These are phyloP conservation scores for Chrysosporium queenslandicum DNA, from an alignment of 2,329 filamentous ascomycete species.

Conservation along the genomic window DNA sequence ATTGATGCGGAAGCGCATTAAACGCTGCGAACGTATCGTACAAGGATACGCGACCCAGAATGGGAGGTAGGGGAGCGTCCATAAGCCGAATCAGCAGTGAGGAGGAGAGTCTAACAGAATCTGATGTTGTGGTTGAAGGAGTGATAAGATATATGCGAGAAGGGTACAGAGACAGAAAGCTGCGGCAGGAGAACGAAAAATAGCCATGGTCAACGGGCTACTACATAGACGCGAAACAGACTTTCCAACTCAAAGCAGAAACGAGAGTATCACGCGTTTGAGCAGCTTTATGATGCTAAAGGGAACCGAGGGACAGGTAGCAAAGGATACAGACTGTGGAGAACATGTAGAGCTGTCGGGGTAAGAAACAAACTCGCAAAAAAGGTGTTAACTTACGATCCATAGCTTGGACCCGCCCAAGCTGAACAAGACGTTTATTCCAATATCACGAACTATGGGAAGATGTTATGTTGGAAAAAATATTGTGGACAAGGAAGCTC, in stretches of 20 bases:
- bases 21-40: constrained; percentile 17
- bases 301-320: not conserved
- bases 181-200: not conserved
- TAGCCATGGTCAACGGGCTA: not conserved
- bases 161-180: not conserved
- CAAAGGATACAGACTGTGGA: constrained; percentile 4
- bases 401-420: constrained; percentile 46
- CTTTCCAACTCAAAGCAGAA: not conserved
- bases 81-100: constrained; percentile 22
- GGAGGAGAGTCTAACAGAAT: constrained; percentile 26
- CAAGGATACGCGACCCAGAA: constrained; percentile 29
- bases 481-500: constrained; percentile 15
- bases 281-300: not conserved
- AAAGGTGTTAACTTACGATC: constrained; percentile 45
- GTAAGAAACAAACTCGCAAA: constrained; percentile 19
- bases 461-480: constrained; percentile 17
- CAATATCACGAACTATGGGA: constrained; percentile 12
- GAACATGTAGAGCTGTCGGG: constrained; percentile 4
- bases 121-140: constrained; percentile 34
- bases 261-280: not conserved
- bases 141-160: constrained; percentile 16
- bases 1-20: constrained; percentile 19
- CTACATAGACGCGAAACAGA: not conserved
- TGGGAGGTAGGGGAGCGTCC: constrained; percentile 21
- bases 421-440: constrained; percentile 23